Conservation (phyloP, 2,329 filamentous ascomycete genomes). For the Incumbomyces delicatus region DNA sequence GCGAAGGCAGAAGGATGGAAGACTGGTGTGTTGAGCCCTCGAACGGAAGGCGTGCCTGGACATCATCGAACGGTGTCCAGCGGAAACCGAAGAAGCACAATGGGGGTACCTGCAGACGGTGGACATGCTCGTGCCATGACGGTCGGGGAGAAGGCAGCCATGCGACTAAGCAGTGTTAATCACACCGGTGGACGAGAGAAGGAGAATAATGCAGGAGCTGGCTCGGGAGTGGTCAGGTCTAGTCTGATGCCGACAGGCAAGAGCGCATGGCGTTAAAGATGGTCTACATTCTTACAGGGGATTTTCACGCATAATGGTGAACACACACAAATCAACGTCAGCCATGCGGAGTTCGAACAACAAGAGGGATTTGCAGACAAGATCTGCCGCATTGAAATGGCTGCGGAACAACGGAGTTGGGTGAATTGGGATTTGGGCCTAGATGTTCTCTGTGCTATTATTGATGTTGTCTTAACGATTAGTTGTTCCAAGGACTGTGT, state of each 20-base stretch:
- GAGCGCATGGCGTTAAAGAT: constrained; percentile 17
- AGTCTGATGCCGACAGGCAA: constrained; percentile 19
- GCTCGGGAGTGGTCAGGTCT: constrained; percentile 4
- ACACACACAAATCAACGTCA: too few relatives aligned
- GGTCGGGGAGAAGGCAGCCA: constrained; percentile 9
- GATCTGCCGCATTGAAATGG: too few relatives aligned
- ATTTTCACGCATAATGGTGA: not conserved
- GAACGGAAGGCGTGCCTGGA: constrained; percentile 23
- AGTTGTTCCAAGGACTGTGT: too few relatives aligned
- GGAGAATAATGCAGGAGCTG: not conserved
- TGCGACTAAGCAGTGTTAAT: constrained; percentile 10
- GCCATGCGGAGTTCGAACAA: too few relatives aligned
- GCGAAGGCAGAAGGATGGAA: constrained; percentile 49
- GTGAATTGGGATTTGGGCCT: too few relatives aligned
- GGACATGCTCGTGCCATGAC: constrained; percentile 1
- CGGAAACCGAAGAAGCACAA: constrained; percentile 26
- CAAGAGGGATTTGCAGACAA: too few relatives aligned
- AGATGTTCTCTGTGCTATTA: too few relatives aligned
- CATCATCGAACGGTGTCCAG: constrained; percentile 40
- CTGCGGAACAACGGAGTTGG: too few relatives aligned
- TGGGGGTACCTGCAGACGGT: constrained; percentile 13
- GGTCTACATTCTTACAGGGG: not conserved
- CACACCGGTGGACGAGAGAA: constrained; percentile 6
- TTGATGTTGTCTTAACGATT: too few relatives aligned
- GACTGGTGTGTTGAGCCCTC: constrained; percentile 51